phyloP scores from a whole-genome alignment of 2,329 filamentous ascomycete species.

The Cordyceps farinosa region DNA sequence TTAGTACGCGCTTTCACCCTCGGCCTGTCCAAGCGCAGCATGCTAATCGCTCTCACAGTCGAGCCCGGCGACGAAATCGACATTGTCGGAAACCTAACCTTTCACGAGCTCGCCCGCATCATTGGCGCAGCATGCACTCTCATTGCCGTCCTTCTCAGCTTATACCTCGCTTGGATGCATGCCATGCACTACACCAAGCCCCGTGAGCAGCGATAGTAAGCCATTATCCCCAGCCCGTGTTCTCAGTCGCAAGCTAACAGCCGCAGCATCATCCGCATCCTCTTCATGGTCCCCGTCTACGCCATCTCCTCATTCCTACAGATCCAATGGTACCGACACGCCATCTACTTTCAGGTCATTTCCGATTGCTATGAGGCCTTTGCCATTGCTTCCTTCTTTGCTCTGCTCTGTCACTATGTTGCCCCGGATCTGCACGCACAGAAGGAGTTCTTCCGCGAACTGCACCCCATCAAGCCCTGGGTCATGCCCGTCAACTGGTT shows the following conservation, averaged over 20 bases:
- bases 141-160: conserved; percentile 49
- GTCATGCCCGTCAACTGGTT: conserved; percentile 70
- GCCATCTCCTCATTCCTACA: conserved; percentile 69
- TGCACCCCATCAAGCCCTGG: conserved; percentile 67
- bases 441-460: conserved; percentile 73
- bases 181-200: conserved; percentile 59
- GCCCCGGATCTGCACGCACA: conserved; percentile 74
- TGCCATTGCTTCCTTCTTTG: conserved; percentile 83
- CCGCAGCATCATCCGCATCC: conserved; percentile 74
- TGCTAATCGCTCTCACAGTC: conserved; percentile 30
- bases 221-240: background rate
- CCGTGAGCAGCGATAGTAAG: conserved; percentile 55
- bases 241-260: conserved; percentile 1
- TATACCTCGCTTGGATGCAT: conserved; percentile 58
- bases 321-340: conserved; percentile 70
- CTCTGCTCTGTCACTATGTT: conserved; percentile 75
- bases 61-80: conserved; percentile 43
- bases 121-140: conserved; percentile 47
- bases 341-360: conserved; percentile 76
- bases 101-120: conserved; percentile 53
- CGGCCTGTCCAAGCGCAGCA: background rate
- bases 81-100: conserved; percentile 48
- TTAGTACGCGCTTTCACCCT: conserved; percentile 30
- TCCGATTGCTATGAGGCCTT: conserved; percentile 88
- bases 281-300: conserved; percentile 86